These are phyloP conservation scores for Albifimbria verrucaria DNA, from an alignment of 2,329 filamentous ascomycete genomes.

Conservation along the genomic window DNA sequence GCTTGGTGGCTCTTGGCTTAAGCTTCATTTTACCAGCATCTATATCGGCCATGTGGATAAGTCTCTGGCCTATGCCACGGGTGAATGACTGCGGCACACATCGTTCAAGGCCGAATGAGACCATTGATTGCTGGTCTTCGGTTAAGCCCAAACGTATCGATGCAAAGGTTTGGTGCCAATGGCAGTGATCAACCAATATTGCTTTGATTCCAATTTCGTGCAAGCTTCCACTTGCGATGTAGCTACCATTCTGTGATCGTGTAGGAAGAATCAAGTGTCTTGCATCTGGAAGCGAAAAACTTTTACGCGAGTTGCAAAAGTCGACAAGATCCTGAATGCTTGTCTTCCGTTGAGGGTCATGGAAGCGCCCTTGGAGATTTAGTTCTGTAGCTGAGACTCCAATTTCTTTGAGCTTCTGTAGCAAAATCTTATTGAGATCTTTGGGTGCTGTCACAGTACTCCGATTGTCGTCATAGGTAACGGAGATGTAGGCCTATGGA, in stretches of 20 bases:
- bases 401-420: slow-evolving; percentile 7
- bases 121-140: slow-evolving; percentile 12
- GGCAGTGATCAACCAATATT: slow-evolving; percentile 28
- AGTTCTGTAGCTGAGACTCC: slow-evolving; percentile 1
- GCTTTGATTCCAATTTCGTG: slow-evolving; percentile 25
- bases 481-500: slow-evolving; percentile 31
- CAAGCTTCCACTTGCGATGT: slow-evolving; percentile 17
- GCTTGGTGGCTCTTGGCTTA: not conserved
- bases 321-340: not conserved
- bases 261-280: slow-evolving; percentile 21
- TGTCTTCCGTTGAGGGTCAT: not conserved
- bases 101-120: slow-evolving; percentile 34
- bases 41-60: slow-evolving; percentile 12
- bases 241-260: not conserved
- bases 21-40: not conserved
- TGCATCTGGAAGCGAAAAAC: slow-evolving; percentile 29
- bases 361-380: slow-evolving; percentile 2
- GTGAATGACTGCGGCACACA: slow-evolving; percentile 29
- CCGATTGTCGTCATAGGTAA: slow-evolving; percentile 31
- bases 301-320: slow-evolving; percentile 20
- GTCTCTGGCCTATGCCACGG: slow-evolving; percentile 16
- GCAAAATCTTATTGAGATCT: slow-evolving; percentile 10
- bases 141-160: slow-evolving; percentile 8
- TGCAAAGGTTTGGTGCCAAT: slow-evolving; percentile 31
- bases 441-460: slow-evolving; percentile 30